phyloP scores from a whole-genome alignment of 768 basidiomycete species.

The Leccinum subgranulosum region DNA sequence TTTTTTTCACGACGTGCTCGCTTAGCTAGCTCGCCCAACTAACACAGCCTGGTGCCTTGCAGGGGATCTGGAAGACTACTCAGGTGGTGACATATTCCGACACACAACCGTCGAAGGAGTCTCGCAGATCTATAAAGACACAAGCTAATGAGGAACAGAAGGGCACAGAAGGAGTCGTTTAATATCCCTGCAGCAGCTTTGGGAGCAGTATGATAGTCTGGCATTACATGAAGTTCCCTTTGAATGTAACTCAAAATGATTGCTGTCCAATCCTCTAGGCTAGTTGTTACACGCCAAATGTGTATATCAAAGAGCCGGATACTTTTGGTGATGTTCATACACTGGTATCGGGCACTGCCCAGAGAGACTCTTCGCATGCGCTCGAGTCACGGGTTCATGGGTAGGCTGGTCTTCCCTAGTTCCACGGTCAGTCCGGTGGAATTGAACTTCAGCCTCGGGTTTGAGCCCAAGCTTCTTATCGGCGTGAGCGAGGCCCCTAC shows the following conservation, averaged over 20 bases:
- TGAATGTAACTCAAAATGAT: not conserved
- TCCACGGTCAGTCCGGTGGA: conserved; percentile 63
- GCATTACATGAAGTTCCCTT: not conserved
- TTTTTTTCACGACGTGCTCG: not conserved
- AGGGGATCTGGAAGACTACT: not conserved
- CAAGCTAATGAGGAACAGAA: not conserved
- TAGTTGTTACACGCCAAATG: not conserved
- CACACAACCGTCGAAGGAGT: not conserved
- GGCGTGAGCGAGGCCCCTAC: not conserved
- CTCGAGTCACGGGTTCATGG: not conserved
- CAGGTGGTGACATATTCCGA: not conserved
- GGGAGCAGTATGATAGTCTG: not conserved
- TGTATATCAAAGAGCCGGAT: not conserved
- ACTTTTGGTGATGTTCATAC: not conserved
- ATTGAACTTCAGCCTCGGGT: conserved; percentile 54
- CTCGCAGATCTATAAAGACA: not conserved
- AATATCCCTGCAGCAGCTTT: not conserved
- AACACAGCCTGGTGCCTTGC: not conserved
- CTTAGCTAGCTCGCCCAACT: not conserved
- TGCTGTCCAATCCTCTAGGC: not conserved
- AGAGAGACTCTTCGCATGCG: not conserved
- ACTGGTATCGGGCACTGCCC: not conserved
- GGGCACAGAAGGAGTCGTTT: not conserved
- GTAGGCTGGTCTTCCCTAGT: not conserved
- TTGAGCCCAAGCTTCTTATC: not conserved